phyloP scores from a whole-genome alignment of 768 basidiomycete genomes.

The Podaxis sp. region DNA sequence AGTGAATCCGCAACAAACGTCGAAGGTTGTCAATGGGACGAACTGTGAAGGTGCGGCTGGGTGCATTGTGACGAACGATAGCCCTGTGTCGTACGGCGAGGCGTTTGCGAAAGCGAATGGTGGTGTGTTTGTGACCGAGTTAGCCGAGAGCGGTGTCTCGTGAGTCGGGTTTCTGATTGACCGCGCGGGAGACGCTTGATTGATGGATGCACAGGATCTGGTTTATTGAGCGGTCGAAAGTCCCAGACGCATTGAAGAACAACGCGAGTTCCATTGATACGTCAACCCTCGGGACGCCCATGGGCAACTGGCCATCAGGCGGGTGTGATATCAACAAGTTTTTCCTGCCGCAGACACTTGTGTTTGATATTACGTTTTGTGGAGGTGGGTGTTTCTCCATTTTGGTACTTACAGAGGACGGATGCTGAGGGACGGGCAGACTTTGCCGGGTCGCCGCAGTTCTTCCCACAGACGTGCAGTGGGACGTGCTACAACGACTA shows the following conservation, averaged over 20 bases:
- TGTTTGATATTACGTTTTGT: conserved; percentile 19
- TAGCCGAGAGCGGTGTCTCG: conserved; percentile 65
- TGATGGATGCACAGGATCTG: conserved; percentile 14
- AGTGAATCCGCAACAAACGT: conserved; percentile 43
- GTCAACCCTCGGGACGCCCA: conserved; percentile 18
- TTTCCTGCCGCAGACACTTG: conserved; percentile 19
- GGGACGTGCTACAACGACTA: conserved; percentile 18
- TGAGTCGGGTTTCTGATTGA: conserved; percentile 30
- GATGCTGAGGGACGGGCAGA: conserved; percentile 1
- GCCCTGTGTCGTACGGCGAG: conserved; percentile 57
- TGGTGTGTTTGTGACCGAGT: conserved; percentile 76
- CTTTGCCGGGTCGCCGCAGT: conserved; percentile 17
- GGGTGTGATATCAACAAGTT: conserved; percentile 15
- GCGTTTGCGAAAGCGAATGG: conserved; percentile 67
- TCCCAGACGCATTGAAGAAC: conserved; percentile 10
- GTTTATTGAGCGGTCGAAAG: conserved; percentile 18
- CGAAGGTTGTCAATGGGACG: conserved; percentile 52
- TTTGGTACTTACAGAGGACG: neutral
- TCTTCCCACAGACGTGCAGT: conserved; percentile 19
- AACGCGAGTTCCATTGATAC: conserved; percentile 18
- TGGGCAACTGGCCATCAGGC: conserved; percentile 19
- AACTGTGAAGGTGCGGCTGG: conserved; percentile 60
- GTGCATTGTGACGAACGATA: conserved; percentile 60
- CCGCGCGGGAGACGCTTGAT: conserved; percentile 17
- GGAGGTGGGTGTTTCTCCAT: conserved; percentile 14